Evolutionary conservation across 83 land plant genomes (phyloP).

Genomic region (Picea mariana): DNA sequence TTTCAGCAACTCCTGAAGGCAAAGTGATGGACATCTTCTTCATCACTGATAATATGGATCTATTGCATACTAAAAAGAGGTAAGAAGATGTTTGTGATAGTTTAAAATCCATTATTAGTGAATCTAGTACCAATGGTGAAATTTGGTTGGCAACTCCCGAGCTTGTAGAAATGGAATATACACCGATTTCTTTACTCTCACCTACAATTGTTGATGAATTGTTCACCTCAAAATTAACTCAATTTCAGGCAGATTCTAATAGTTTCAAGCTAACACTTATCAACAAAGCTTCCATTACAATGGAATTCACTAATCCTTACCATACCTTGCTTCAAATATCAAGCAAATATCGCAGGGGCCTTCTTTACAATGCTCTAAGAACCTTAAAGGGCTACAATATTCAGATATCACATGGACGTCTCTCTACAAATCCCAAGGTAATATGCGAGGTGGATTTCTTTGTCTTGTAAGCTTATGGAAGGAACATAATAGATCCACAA

Average conservation of each 20-base stretch:
- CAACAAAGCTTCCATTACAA: constrained; percentile 30
- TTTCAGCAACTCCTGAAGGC: too few species aligned
- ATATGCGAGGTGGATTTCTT: constrained; percentile 70
- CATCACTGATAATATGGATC: constrained; percentile 37
- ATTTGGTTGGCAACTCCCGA: constrained; percentile 51
- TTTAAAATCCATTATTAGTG: constrained; percentile 43
- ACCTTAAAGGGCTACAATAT: constrained; percentile 67
- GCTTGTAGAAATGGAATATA: constrained; percentile 31
- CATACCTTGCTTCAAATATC: constrained; percentile 71
- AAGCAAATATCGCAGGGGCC: constrained; percentile 73
- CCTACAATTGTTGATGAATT: constrained; percentile 40
- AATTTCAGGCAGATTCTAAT: constrained; percentile 8
- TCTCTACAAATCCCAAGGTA: constrained; percentile 30
- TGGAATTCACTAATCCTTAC: constrained; percentile 68
- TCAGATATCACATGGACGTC: constrained; percentile 78
- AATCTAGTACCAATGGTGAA: constrained; percentile 44
- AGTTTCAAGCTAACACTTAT: constrained; percentile 2
- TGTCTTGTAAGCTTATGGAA: constrained; percentile 75
- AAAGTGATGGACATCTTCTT: too few species aligned
- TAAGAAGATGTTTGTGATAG: constrained; percentile 33
- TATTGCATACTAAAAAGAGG: constrained; percentile 54
- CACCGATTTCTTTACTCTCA: constrained; percentile 36
- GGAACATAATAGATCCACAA: constrained; percentile 68
- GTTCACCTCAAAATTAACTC: constrained; percentile 24
- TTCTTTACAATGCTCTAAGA: constrained; percentile 73